phyloP scores from a whole-genome alignment of 106 monocot genomes.

The Triglochin maritima region DNA sequence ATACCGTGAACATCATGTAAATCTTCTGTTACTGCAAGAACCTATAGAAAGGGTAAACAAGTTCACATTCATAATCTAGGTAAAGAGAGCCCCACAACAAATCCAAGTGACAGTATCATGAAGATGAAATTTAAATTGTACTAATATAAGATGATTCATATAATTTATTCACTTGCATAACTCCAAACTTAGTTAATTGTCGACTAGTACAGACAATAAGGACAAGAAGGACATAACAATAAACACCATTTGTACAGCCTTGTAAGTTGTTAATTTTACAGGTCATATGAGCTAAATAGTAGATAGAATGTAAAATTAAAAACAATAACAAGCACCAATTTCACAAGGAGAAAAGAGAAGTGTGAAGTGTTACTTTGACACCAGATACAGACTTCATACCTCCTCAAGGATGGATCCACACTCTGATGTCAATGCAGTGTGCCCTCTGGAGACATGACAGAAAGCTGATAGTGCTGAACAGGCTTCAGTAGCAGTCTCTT shows the following conservation, averaged over 20 bases:
- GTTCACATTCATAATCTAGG: not conserved
- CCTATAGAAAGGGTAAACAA: slow-evolving; percentile 25
- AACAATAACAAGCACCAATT: not conserved
- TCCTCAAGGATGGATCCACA: slow-evolving; percentile 92
- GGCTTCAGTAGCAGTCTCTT: slow-evolving; percentile 48
- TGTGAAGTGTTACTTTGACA: not conserved
- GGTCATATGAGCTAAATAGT: too few species aligned
- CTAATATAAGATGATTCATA: slow-evolving; percentile 1
- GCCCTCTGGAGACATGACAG: slow-evolving; percentile 57
- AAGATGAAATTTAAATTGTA: not conserved
- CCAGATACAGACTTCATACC: slow-evolving; percentile 31
- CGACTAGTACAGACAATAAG: too few species aligned
- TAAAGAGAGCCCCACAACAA: not conserved
- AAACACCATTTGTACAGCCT: too few species aligned
- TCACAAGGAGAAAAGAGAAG: not conserved
- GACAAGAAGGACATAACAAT: too few species aligned
- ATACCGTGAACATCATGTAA: slow-evolving; percentile 68
- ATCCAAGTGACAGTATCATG: not conserved
- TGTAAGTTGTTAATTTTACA: too few species aligned
- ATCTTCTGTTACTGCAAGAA: slow-evolving; percentile 78
- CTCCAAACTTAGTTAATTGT: too few species aligned
- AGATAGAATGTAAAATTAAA: not conserved
- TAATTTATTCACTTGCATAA: too few species aligned
- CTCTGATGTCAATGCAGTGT: slow-evolving; percentile 76
- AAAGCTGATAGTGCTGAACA: slow-evolving; percentile 60